Base-by-base conservation (phyloP, 2,329 filamentous ascomycete genomes). In the Nemania serpens region DNA sequence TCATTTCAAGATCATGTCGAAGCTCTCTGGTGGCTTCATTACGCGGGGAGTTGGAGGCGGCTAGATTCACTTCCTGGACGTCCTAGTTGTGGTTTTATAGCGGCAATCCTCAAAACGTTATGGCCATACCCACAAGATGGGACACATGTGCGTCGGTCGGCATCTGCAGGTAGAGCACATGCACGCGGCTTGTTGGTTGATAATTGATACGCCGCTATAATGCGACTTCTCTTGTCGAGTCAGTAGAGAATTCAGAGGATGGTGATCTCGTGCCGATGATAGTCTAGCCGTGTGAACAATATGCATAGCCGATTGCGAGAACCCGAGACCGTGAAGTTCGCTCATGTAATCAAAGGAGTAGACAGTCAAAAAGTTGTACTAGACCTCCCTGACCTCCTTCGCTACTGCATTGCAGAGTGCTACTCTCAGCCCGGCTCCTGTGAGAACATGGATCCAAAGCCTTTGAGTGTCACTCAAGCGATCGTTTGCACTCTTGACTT, bases 371-470 rank as follows among this genome's bases (percentile, higher is more conserved):
- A 13, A 37, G 7, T 50, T 11, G 39, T 43, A 34, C 55, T 63
- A 67, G 37, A 79, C 70, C 49, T 78, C 74, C 61, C 76, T 76
- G 29, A 84, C 78, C 69, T 86, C 81, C 65, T 75, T 81, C 41
- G 84, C 84, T 39, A 84, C 76, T 12, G 85, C 86, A 73, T 87
- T 85, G 71, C 85, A 96, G 66, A 98, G 80, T 69, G 96, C 93
- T 29, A 98, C 94, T 67, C 83, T 85, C 41, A 98, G 84, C 2
- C 95, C 94, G 1, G 93, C 93, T 1, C 89, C 88, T 7, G 88
- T 89, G 55, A 99, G 82, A 7, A 97, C 92, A 80, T 98, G 91
- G 70, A 98, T 97, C 95, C 95, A 99, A 67, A 99, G 82, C 68
- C 95, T 82, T 78, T 99, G 95, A 17, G 93, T 96, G 79, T 99